Conservation (phyloP, 768 basidiomycete species). For the Hebeloma cylindrosporum region DNA sequence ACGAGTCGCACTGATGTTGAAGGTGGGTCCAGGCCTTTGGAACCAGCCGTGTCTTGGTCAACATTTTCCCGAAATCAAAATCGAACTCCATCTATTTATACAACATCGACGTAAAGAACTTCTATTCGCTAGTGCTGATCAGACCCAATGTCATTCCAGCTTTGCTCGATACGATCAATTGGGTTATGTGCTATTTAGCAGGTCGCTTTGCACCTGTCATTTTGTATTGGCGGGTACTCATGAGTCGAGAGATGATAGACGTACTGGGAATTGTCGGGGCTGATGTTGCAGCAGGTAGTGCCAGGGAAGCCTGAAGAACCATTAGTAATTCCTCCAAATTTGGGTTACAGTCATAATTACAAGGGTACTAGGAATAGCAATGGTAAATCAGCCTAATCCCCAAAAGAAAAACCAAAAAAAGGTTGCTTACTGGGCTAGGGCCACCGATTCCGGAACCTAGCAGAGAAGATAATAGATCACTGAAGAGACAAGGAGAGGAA, state of each 20-base stretch:
- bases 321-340: not conserved
- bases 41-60: no score
- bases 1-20: no score
- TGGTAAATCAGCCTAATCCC: not conserved
- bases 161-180: no score
- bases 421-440: conserved; percentile 15
- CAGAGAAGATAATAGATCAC: not conserved
- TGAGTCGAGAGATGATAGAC: not conserved
- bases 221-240: not conserved
- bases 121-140: no score
- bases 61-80: no score
- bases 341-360: conserved; percentile 1
- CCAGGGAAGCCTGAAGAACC: conserved; percentile 19
- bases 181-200: no score
- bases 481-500: not conserved
- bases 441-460: conserved; percentile 21
- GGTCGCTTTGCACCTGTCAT: not conserved
- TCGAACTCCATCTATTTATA: no score
- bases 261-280: conserved; percentile 22
- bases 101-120: no score
- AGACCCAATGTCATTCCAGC: no score
- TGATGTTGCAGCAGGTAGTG: conserved; percentile 23
- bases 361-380: conserved; percentile 1
- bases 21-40: no score
- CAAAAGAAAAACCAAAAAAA: not conserved